These are phyloP conservation scores for Bolboschoenus planiculmis DNA, from an alignment of 176 grass and related monocot species.

Conservation along the genomic window DNA sequence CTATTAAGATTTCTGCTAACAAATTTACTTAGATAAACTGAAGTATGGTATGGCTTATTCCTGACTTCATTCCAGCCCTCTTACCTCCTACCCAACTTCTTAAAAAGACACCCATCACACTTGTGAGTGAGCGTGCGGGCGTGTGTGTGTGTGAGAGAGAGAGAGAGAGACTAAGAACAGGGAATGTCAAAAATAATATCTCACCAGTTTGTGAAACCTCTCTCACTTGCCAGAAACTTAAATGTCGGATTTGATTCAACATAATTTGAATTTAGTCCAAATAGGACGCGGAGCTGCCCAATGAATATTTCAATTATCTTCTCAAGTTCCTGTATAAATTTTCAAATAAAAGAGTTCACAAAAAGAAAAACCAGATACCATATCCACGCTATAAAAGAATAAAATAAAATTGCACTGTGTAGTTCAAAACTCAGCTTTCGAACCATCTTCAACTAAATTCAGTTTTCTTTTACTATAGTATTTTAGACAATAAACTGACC, in stretches of 20 bases:
- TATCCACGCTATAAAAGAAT: neutral
- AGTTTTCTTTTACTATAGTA: neutral
- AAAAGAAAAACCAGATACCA: conserved; percentile 10
- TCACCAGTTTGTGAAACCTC: conserved; percentile 87
- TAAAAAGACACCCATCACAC: neutral
- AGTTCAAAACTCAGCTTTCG: neutral
- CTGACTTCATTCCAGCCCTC: neutral
- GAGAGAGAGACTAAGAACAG: neutral
- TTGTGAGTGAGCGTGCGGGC: too few species aligned
- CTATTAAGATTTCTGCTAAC: neutral
- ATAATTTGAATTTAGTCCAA: conserved; percentile 76
- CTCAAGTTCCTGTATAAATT: conserved; percentile 77
- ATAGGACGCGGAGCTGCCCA: conserved; percentile 80
- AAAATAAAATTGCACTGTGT: neutral
- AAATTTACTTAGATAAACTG: neutral
- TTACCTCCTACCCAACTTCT: neutral
- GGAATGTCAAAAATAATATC: conserved; percentile 3
- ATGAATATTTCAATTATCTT: conserved; percentile 76
- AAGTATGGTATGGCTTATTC: neutral
- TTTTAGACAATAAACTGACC: conserved; percentile 33
- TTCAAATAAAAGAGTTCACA: conserved; percentile 25
- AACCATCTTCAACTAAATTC: neutral
- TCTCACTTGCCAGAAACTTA: conserved; percentile 77
- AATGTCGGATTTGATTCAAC: conserved; percentile 27
- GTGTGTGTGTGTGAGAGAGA: too few species aligned